These are phyloP conservation scores for Tricholoma saponaceum DNA, from an alignment of 768 basidiomycete species.

Conservation along the genomic window DNA sequence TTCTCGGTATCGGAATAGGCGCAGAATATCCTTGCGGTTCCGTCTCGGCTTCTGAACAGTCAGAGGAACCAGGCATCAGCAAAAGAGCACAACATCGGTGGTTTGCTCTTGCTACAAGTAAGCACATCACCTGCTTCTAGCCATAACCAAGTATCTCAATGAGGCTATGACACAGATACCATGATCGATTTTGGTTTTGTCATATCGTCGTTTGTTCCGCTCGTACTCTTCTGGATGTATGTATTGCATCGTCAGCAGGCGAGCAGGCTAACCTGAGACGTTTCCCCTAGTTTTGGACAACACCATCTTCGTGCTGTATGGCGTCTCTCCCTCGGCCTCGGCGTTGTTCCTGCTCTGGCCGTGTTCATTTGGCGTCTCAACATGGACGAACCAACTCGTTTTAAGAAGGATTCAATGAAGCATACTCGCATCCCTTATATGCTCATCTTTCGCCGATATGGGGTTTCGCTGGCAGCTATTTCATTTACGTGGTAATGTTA, in stretches of 20 bases:
- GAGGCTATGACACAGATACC: constrained; percentile 39
- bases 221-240: constrained; percentile 87
- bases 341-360: constrained; percentile 71
- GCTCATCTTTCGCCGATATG: constrained; percentile 78
- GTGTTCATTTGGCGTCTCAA: constrained; percentile 86
- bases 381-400: constrained; percentile 78
- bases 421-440: constrained; percentile 67
- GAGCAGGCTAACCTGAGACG: neutral
- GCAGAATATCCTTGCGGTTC: constrained; percentile 91
- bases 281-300: constrained; percentile 56
- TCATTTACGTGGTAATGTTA: constrained; percentile 65
- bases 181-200: constrained; percentile 91
- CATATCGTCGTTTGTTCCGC: constrained; percentile 72
- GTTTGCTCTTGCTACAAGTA: constrained; percentile 88
- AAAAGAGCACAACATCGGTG: constrained; percentile 83
- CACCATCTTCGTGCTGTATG: constrained; percentile 84
- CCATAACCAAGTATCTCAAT: constrained; percentile 3
- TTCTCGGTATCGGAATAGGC: constrained; percentile 85
- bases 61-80: constrained; percentile 74
- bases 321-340: constrained; percentile 83
- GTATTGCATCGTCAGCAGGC: constrained; percentile 20
- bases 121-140: constrained; percentile 14
- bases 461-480: constrained; percentile 68
- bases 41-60: constrained; percentile 85
- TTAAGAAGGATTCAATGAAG: constrained; percentile 78